These are phyloP conservation scores for Coemansia sp. DNA, from an alignment of 192 early-diverging fungal species.

Conservation along the genomic window DNA sequence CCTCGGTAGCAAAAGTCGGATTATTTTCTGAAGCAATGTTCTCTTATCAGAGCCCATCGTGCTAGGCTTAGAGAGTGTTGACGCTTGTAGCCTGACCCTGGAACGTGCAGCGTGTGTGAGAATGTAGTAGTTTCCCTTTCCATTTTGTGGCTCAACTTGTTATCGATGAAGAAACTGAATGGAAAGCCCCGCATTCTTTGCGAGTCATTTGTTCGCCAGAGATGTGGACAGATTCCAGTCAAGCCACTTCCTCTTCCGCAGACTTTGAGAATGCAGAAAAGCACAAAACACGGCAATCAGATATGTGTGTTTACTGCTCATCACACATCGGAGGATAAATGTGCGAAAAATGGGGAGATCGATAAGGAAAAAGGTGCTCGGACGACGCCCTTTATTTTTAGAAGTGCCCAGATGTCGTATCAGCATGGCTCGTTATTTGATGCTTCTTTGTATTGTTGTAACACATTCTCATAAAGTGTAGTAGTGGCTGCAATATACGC, in stretches of 20 bases:
- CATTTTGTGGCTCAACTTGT: neutral
- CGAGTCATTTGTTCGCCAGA: neutral
- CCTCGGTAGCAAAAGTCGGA: neutral
- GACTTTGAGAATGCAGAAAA: neutral
- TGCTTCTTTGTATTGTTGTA: slow-evolving; percentile 2
- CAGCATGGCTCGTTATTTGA: slow-evolving; percentile 7
- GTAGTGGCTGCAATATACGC: slow-evolving; percentile 4
- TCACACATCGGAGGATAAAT: slow-evolving; percentile 1
- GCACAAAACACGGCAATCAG: neutral
- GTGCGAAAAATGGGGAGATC: neutral
- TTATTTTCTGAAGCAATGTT: too few relatives aligned
- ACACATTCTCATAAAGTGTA: slow-evolving; percentile 1
- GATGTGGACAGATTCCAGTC: neutral
- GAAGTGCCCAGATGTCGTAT: neutral
- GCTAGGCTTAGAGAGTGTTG: neutral
- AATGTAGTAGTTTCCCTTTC: neutral
- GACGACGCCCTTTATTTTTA: slow-evolving; percentile 9
- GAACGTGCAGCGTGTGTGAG: neutral
- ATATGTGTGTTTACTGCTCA: neutral
- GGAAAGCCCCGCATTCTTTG: neutral
- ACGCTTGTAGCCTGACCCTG: neutral
- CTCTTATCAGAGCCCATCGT: slow-evolving; percentile 15
- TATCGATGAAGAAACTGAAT: slow-evolving; percentile 12
- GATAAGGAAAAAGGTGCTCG: slow-evolving; percentile 5
- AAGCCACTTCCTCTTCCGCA: slow-evolving; percentile 9